Conservation (phyloP, 148 eudicot species). For the Vaccinium macrocarpon region DNA sequence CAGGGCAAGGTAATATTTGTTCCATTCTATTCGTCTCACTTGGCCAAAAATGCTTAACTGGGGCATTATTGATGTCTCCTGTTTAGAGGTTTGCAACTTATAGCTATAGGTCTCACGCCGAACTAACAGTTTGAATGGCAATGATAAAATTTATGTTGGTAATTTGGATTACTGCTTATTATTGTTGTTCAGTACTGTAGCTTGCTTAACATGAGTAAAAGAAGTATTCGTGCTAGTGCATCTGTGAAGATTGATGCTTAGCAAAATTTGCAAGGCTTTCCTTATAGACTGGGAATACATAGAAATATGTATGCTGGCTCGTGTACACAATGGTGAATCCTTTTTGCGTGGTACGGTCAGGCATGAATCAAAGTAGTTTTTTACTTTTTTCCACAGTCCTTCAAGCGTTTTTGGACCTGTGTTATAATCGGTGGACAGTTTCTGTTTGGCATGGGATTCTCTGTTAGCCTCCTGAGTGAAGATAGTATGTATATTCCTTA, state of each 20-base stretch:
- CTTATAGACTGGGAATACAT: background rate
- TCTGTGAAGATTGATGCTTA: background rate
- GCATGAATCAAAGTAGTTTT: background rate
- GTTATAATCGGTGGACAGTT: background rate
- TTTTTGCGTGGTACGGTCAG: background rate
- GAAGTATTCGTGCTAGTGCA: background rate
- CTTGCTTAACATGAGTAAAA: background rate
- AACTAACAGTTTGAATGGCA: background rate
- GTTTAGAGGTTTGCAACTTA: background rate
- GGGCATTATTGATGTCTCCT: background rate
- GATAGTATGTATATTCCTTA: background rate
- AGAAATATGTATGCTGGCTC: background rate
- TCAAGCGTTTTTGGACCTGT: background rate
- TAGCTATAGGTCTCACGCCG: background rate
- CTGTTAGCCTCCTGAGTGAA: background rate
- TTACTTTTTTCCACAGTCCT: background rate
- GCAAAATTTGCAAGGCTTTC: background rate
- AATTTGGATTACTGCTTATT: background rate
- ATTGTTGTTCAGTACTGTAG: background rate
- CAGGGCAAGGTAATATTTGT: slow-evolving; percentile 33
- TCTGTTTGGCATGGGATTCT: background rate
- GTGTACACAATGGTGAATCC: background rate
- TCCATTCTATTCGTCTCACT: background rate
- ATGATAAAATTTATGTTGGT: background rate
- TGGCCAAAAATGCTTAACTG: background rate